phyloP scores from a whole-genome alignment of 805 yeast species.

The Maudiozyma turicensis region DNA sequence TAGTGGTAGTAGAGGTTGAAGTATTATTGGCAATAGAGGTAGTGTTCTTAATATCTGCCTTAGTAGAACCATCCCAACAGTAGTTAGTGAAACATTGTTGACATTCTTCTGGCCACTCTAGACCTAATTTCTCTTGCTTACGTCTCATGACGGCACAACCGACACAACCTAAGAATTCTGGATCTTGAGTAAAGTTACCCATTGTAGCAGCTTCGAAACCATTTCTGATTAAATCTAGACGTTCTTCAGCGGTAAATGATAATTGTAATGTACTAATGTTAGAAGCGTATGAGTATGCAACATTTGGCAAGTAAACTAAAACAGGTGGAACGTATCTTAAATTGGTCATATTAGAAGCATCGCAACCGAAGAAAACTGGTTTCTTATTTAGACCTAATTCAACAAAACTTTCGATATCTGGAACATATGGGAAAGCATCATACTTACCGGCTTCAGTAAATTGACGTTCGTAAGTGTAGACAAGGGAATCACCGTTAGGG shows the following conservation, averaged over 20 bases:
- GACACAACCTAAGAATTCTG: conserved; percentile 62
- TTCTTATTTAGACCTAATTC: conserved; percentile 50
- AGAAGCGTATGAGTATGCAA: conserved; percentile 52
- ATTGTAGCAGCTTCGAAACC: conserved; percentile 68
- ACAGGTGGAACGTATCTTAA: conserved; percentile 56
- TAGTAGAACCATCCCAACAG: conserved; percentile 59
- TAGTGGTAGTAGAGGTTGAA: background rate
- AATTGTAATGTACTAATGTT: conserved; percentile 65
- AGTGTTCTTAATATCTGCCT: background rate
- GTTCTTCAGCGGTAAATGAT: conserved; percentile 49
- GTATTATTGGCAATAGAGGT: background rate
- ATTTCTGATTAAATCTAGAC: conserved; percentile 50
- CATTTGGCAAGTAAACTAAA: conserved; percentile 64
- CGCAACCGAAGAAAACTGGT: conserved; percentile 82
- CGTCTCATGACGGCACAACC: conserved; percentile 79
- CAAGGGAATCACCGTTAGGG: conserved; percentile 61
- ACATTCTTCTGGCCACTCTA: conserved; percentile 61
- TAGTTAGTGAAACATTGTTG: conserved; percentile 56
- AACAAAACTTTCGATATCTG: conserved; percentile 53
- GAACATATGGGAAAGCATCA: conserved; percentile 71
- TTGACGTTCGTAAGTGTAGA: conserved; percentile 49
- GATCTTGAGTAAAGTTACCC: conserved; percentile 55
- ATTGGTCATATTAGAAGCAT: conserved; percentile 51
- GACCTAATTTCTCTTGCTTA: conserved; percentile 56
- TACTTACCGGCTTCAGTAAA: conserved; percentile 44